Base-by-base conservation (phyloP, 1,284 basidiomycete genomes). In the Trichosporon sp. region DNA sequence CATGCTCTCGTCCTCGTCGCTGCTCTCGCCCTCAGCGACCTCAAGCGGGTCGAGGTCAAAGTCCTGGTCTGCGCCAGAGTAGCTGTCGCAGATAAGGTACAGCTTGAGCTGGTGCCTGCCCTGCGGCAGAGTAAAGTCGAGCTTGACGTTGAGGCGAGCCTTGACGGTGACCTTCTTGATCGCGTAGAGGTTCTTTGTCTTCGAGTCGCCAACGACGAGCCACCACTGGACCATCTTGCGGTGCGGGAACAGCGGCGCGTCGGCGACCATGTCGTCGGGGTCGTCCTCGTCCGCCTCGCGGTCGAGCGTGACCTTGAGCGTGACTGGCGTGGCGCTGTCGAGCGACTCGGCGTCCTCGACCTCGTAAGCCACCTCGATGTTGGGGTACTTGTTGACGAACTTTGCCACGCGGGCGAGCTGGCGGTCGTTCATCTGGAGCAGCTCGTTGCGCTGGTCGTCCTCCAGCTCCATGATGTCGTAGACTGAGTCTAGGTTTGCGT, bases 401-500 rank as follows among this genome's bases (percentile, higher is more conserved):
- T 87, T 88, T 14, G 95, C 94, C 23, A 97, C 92, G 58, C 79
- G 75, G 2, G 77, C 78, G 89, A 96, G 91, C 78, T 97, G 91
- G 44, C 85, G 83, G 14, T 88, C 84, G 68, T 88, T 87, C 91
- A 98, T 93, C 75, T 89, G 88, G 46, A 99, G 80, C 54, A 98
- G 81, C 58, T 88, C 83, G 67, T 88, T 91, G 34, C 94, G 85
- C 76, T 90, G 84, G 67, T 90, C 89, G 73, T 96, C 94, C 76
- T 96, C 94, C 86, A 96, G 88, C 80, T 97, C 94, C 90, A 95
- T 95, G 69, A 96, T 86, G 77, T 97, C 95, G 77, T 96, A 95
- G 0, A 97, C 92, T 1, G 89, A 89, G 69, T 92, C 90, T 58
- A 94, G 83, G 6, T 85, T 86, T 8, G 88, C 89, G 0, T 84